Evolutionary conservation across 352 stramenopile species (phyloP), one percentile per base, ranked within the genome.

Genomic region (Phytopythium cucurbitacearum): DNA sequence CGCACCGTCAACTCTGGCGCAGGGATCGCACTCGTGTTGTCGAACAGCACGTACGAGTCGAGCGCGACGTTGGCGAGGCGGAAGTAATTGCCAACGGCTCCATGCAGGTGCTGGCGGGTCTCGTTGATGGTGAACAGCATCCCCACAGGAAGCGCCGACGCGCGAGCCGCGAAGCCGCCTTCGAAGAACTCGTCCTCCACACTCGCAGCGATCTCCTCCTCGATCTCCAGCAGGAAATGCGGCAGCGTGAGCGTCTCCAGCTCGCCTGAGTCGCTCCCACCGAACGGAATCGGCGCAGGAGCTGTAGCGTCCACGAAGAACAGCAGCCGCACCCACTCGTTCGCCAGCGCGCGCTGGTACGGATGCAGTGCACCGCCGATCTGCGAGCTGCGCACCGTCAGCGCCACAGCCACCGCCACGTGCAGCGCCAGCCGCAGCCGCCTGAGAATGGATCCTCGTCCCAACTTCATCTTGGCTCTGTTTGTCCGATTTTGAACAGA

Each of bases 41-140:
- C 56, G 1, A 67, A 78, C 1, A 88, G 52, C 6, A 76, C 36
- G 32, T 78, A 85, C 39, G 63, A 53, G 40, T 85, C 74, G 12
- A 91, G 61, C 48, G 78, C 81, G 40, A 82, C 65, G 33, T 82
- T 62, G 4, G 60, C 48, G 2, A 91, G 65, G 12, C 46, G 56
- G 28, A 76, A 73, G 59, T 92, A 92, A 48, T 92, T 92, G 51
- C 47, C 53, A 5, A 87, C 53, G 1, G 65, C 79, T 8, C 73
- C 72, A 40, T 92, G 81, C 52, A 89, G n/a, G 46, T 92, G 81
- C 51, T 76, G 62, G 7, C 74, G 66, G 36, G 75, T 87, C 58
- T 90, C 76, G 1, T 85, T 44, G 32, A 89, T 85, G 11, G 81
- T 92, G 50, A 89, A 92, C 3, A 90, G 65, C 55, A 81, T 63